Conservation (phyloP, 306 rosid genomes). For the Canavalia gladiata region DNA sequence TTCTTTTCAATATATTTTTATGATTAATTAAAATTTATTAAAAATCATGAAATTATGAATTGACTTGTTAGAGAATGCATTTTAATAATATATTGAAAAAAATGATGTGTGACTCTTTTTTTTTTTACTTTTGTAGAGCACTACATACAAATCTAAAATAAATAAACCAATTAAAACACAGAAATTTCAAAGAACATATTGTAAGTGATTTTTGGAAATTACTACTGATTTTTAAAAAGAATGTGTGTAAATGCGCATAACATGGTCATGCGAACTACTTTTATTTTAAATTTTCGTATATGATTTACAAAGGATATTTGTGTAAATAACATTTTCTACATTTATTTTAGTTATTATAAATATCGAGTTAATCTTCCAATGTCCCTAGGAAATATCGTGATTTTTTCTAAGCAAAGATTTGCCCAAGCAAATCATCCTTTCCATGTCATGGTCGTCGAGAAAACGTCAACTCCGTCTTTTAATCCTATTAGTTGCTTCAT, state of each 20-base stretch:
- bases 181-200: neutral
- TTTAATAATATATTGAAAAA: too few relatives aligned
- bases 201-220: neutral
- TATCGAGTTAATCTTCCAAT: neutral
- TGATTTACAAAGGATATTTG: neutral
- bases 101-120: too few relatives aligned
- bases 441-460: neutral
- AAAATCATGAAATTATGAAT: too few relatives aligned
- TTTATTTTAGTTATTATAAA: neutral
- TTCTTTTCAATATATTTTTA: too few relatives aligned
- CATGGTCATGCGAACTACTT: neutral
- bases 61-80: too few relatives aligned
- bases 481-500: neutral
- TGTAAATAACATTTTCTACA: neutral
- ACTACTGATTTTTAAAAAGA: neutral
- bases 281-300: neutral
- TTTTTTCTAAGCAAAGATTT: neutral
- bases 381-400: constrained; percentile 6
- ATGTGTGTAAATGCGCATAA: neutral
- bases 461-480: neutral
- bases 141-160: too few relatives aligned
- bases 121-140: too few relatives aligned
- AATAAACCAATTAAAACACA: too few relatives aligned
- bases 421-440: neutral
- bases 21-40: too few relatives aligned